phyloP scores from a whole-genome alignment of 345 rosid genomes.

The Eucalyptus coolabah region DNA sequence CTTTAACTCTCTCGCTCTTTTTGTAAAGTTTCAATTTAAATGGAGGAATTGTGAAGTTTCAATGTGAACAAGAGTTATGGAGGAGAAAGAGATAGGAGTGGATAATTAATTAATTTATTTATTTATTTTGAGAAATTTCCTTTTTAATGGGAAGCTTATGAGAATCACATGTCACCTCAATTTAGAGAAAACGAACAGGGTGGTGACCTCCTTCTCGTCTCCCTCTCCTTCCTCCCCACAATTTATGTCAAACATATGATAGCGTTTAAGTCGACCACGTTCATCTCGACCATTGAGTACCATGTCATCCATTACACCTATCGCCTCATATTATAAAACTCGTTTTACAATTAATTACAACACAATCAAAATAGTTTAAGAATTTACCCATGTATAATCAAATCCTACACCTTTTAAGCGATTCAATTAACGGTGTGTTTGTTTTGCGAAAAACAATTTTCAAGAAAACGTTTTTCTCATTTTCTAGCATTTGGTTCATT shows the following conservation, averaged over 20 bases:
- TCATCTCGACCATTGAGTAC: not conserved
- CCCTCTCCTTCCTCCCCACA: not conserved
- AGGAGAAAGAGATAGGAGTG: not conserved
- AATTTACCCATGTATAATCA: too few relatives aligned
- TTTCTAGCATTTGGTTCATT: too few relatives aligned
- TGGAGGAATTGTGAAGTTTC: too few relatives aligned
- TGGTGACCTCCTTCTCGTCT: not conserved
- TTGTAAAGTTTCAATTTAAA: too few relatives aligned
- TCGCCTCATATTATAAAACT: not conserved
- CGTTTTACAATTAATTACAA: too few relatives aligned
- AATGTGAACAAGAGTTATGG: too few relatives aligned
- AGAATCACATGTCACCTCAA: not conserved
- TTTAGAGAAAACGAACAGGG: not conserved
- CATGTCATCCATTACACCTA: not conserved
- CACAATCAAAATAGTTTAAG: too few relatives aligned
- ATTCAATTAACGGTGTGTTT: too few relatives aligned
- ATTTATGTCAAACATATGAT: not conserved
- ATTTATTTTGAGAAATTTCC: not conserved
- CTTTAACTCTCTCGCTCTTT: too few relatives aligned
- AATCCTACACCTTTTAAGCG: too few relatives aligned
- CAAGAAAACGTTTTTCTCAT: too few relatives aligned
- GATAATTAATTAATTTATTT: not conserved
- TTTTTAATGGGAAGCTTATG: not conserved
- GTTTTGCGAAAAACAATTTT: too few relatives aligned
- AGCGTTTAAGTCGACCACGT: not conserved